Percentiles rank a stretch among this genome's conserved stretches.
Conservation (phyloP, 805 yeast species). For the Pichia kluyveri region DNA sequence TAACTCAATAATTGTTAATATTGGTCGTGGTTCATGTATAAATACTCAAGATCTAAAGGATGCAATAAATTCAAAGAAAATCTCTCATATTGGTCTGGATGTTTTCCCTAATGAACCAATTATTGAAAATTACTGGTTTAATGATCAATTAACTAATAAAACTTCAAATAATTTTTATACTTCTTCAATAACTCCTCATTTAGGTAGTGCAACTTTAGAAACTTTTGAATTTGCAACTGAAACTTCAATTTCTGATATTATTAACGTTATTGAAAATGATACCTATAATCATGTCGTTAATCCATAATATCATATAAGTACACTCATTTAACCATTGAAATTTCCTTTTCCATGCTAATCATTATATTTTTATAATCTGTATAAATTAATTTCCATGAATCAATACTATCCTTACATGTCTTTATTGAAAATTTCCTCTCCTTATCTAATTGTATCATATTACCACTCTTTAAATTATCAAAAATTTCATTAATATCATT, state of each 20-base stretch:
- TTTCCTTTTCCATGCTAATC: neutral
- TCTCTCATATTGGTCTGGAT: constrained; percentile 63
- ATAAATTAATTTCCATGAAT: constrained; percentile 12
- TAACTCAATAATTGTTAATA: constrained; percentile 58
- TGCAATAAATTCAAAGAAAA: constrained; percentile 51
- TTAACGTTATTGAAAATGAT: constrained; percentile 32
- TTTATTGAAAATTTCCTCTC: constrained; percentile 21
- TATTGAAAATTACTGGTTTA: constrained; percentile 20
- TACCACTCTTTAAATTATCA: neutral
- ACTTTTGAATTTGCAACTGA: constrained; percentile 43
- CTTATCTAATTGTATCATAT: constrained; percentile 8
- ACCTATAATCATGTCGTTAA: constrained; percentile 7
- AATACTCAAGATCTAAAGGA: constrained; percentile 57
- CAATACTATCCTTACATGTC: constrained; percentile 10
- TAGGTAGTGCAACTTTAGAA: constrained; percentile 59
- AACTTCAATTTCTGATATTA: constrained; percentile 48
- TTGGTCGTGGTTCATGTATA: constrained; percentile 66
- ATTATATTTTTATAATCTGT: constrained; percentile 6
- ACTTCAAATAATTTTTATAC: constrained; percentile 26
- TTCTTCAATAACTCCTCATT: constrained; percentile 59
- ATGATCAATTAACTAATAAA: constrained; percentile 16
- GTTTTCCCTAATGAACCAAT: constrained; percentile 60
- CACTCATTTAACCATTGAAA: neutral
- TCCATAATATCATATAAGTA: too few relatives aligned
- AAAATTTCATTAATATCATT: neutral